Evolutionary conservation across 2,329 filamentous ascomycete species (phyloP), one percentile per base, ranked within the genome.

Genomic region (Neospermospora avenae): DNA sequence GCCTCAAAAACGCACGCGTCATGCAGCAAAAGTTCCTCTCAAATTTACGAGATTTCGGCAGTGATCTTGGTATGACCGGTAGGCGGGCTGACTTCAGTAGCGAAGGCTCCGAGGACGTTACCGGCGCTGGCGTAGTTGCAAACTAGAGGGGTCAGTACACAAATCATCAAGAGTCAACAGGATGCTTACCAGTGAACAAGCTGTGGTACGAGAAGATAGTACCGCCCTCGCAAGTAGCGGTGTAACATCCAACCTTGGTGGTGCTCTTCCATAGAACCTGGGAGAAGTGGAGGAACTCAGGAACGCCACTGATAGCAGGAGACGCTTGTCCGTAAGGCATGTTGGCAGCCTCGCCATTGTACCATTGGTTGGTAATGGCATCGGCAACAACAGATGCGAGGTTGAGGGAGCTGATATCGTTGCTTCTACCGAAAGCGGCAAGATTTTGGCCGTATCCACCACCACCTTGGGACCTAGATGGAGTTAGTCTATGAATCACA

Each of bases 391-490:
- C 82, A 62, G 74, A 76, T n/a, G 77, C 73, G 2, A 75, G 71
- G 62, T 84, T 80, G 66, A 87, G 80, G 62, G 74, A 65, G n/a
- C 58, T 68, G 24, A 78, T 74, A 49, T 77, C 75, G 28, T 75
- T 74, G 55, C 54, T 56, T 52, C 74, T 75, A 51, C 76, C 81
- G 72, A 74, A 81, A 67, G 87, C 86, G 71, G 90, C 93, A 61
- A 98, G 87, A 82, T 98, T 99, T 79, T 99, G 95, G 65, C 95
- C 95, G 72, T 95, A 96, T 46, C 82, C 80, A 58, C 84, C 85
- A 54, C 78, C 80, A 63, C 84, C 83, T 49, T 82, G 77, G 25
- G 77, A 73, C 68, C 82, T 85, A 61, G 44, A 61, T 3, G n/a
- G 35, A 60, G 69, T 80, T 63, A 80, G 75, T 41, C 42, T 24